Evolutionary conservation across 139 green algal genomes (phyloP).

Genomic region (Micractinium conductrix): DNA sequence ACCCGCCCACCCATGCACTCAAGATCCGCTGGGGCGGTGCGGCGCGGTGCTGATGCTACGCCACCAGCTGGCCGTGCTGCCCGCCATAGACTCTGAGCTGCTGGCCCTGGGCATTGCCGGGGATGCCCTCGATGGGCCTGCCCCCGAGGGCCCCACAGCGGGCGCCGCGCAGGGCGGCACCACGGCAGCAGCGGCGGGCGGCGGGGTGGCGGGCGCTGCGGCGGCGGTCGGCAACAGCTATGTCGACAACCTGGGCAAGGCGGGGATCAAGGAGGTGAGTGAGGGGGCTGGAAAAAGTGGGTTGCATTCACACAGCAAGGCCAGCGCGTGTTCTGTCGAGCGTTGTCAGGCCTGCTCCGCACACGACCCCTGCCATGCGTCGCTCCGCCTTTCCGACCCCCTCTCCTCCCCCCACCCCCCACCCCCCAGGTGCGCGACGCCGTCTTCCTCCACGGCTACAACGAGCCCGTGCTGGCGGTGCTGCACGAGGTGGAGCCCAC

Average conservation of each 20-base stretch:
- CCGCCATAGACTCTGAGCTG: conserved; percentile 58
- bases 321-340: too few relatives aligned
- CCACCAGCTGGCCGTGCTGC: conserved; percentile 78
- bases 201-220: not conserved
- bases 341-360: too few relatives aligned
- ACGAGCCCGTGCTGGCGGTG: conserved; percentile 88
- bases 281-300: not conserved
- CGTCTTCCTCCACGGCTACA: conserved; percentile 91
- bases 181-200: not conserved
- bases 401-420: too few relatives aligned
- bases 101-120: conserved; percentile 30
- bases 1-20: not conserved
- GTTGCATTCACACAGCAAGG: too few relatives aligned
- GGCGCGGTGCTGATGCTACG: conserved; percentile 77
- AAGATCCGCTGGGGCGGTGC: conserved; percentile 84
- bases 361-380: too few relatives aligned
- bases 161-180: too few relatives aligned
- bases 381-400: too few relatives aligned
- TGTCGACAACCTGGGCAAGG: conserved; percentile 72
- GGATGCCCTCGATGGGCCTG: not conserved
- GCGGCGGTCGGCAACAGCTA: conserved; percentile 78
- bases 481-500: conserved; percentile 87
- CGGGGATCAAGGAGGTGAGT: conserved; percentile 67
- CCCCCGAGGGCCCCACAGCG: too few relatives aligned
- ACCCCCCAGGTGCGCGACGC: conserved; percentile 68